Conservation (phyloP, 1,139 yeast genomes). For the Saccharomyces hybrid region DNA sequence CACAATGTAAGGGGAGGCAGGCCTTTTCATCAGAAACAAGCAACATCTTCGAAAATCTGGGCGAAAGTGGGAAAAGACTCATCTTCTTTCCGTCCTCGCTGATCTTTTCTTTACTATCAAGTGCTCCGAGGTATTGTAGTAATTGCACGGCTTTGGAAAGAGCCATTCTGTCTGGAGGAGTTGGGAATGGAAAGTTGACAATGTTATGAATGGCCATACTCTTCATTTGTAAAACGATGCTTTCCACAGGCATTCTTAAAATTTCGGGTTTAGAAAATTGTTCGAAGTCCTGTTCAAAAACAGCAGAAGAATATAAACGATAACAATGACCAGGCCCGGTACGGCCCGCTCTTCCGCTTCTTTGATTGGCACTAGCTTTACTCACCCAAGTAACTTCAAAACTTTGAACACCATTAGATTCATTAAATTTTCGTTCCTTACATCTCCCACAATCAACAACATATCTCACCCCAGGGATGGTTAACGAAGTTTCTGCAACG, state of each 20-base stretch:
- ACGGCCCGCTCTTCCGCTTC: conserved; percentile 98
- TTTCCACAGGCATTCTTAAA: conserved; percentile 90
- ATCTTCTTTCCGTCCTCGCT: conserved; percentile 78
- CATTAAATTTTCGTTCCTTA: conserved; percentile 78
- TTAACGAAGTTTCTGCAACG: conserved; percentile 94
- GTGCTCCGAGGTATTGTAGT: conserved; percentile 71
- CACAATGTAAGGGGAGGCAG: conserved; percentile 80
- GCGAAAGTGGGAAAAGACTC: conserved; percentile 89
- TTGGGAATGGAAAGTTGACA: conserved; percentile 91
- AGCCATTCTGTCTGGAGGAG: conserved; percentile 68
- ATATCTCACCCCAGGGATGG: conserved; percentile 91
- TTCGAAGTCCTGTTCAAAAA: conserved; percentile 75
- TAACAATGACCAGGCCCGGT: conserved; percentile 99
- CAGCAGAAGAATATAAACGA: conserved; percentile 88
- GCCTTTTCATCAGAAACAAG: conserved; percentile 80
- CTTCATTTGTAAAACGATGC: conserved; percentile 89
- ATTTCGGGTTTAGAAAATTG: conserved; percentile 87
- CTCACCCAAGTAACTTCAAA: conserved; percentile 90
- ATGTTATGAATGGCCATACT: conserved; percentile 93
- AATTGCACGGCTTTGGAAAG: conserved; percentile 61
- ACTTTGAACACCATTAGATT: conserved; percentile 84
- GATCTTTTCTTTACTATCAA: conserved; percentile 46
- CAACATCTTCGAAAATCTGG: conserved; percentile 85
- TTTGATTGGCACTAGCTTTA: conserved; percentile 91
- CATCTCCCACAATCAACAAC: conserved; percentile 94